These are phyloP conservation scores for Ploettnerulaceae sp. DNA, from an alignment of 2,329 filamentous ascomycete species.

Conservation along the genomic window DNA sequence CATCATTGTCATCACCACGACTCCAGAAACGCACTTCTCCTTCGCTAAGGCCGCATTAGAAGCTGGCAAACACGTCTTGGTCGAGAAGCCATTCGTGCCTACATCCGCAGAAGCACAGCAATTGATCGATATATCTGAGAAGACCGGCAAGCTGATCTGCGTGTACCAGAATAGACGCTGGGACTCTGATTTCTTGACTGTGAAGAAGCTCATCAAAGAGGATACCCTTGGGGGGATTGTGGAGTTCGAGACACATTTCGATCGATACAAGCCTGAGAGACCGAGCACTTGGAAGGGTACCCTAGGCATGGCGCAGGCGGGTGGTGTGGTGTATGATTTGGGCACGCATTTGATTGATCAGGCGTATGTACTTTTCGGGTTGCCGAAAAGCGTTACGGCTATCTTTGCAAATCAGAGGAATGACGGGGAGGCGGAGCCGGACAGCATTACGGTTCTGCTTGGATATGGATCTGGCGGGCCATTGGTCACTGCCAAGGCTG, in stretches of 20 bases:
- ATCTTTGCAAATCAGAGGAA: slow-evolving; percentile 63
- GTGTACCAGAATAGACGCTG: slow-evolving; percentile 55
- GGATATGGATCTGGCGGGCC: slow-evolving; percentile 55
- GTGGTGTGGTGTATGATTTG: slow-evolving; percentile 67
- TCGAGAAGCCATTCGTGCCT: slow-evolving; percentile 80
- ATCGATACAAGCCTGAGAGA: slow-evolving; percentile 60
- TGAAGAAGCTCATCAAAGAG: slow-evolving; percentile 56
- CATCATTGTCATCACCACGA: slow-evolving; percentile 66
- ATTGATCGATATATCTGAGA: slow-evolving; percentile 43
- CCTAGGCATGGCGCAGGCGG: slow-evolving; percentile 54
- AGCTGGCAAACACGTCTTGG: slow-evolving; percentile 70
- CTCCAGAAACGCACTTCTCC: slow-evolving; percentile 65
- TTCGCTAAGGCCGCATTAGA: slow-evolving; percentile 61
- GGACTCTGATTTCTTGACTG: slow-evolving; percentile 72
- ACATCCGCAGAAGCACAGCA: slow-evolving; percentile 61
- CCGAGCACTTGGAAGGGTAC: slow-evolving; percentile 63
- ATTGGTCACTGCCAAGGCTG: slow-evolving; percentile 65
- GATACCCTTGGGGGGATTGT: slow-evolving; percentile 64
- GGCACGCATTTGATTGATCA: slow-evolving; percentile 76
- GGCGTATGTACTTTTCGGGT: slow-evolving; percentile 63
- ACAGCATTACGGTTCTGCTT: slow-evolving; percentile 59
- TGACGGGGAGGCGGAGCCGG: slow-evolving; percentile 46
- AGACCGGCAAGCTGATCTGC: slow-evolving; percentile 38
- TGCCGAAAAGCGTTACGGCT: slow-evolving; percentile 61
- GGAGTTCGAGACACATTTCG: slow-evolving; percentile 78